These are phyloP conservation scores for Lecanosticta acicola DNA, from an alignment of 2,329 filamentous ascomycete genomes.

Conservation along the genomic window DNA sequence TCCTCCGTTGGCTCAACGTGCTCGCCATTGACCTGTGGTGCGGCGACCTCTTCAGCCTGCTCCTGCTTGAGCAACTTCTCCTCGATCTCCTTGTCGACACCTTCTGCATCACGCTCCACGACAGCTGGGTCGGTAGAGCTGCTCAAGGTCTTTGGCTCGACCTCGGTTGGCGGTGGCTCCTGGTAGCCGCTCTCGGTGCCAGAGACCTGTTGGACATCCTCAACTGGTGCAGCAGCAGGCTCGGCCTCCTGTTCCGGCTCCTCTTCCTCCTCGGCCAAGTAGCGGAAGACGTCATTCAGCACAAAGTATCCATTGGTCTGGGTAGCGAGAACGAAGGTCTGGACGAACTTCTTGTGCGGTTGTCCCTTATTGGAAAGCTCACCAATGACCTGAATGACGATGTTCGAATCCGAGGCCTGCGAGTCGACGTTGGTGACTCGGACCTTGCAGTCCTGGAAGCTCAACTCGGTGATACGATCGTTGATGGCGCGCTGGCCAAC, in stretches of 20 bases:
- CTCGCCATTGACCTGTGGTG: conserved; percentile 30
- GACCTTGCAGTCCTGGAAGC: conserved; percentile 97
- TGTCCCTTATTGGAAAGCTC: conserved; percentile 92
- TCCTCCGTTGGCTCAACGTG: conserved; percentile 35
- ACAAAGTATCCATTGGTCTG: conserved; percentile 98
- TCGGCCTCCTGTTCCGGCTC: conserved; percentile 70
- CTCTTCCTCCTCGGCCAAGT: conserved; percentile 76
- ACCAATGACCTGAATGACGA: conserved; percentile 96
- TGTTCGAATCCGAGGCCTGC: conserved; percentile 85
- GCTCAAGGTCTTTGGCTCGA: conserved; percentile 26
- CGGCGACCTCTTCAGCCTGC: conserved; percentile 16
- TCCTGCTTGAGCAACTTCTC: conserved; percentile 45
- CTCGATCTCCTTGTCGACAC: conserved; percentile 71
- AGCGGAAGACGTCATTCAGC: conserved; percentile 95
- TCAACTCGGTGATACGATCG: conserved; percentile 85
- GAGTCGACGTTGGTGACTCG: conserved; percentile 97
- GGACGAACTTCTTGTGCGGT: conserved; percentile 90
- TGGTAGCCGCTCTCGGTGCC: conserved; percentile 35
- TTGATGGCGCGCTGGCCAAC: conserved; percentile 86
- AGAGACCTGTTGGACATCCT: conserved; percentile 31
- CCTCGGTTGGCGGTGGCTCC: conserved; percentile 38
- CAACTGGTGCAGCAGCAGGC: conserved; percentile 33
- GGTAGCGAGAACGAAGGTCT: conserved; percentile 94
- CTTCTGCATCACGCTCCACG: conserved; percentile 41
- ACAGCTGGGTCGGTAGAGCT: conserved; percentile 34